Evolutionary conservation across 23 red algal genomes (phyloP).

Genomic region (Gracilaria vermiculophylla): DNA sequence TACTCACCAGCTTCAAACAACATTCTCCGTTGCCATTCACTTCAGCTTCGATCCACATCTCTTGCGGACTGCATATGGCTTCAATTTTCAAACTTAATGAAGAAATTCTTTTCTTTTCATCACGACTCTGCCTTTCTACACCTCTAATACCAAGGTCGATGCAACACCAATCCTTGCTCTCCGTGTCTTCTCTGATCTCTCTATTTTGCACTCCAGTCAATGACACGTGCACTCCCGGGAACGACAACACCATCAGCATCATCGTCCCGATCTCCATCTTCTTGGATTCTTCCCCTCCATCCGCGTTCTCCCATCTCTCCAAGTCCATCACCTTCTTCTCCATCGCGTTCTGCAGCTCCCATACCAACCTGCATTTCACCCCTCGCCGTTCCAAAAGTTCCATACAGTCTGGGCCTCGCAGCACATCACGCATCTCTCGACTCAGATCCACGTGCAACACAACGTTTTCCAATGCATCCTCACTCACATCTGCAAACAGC

Average conservation of each 20-base stretch:
- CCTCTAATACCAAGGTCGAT: too few relatives aligned
- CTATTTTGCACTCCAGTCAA: neutral
- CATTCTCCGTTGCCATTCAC: neutral
- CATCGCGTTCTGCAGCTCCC: constrained; percentile 27
- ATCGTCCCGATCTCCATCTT: neutral
- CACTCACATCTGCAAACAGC: too few relatives aligned
- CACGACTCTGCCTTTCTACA: too few relatives aligned
- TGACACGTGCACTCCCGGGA: neutral
- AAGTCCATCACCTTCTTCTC: neutral
- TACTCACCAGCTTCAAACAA: neutral
- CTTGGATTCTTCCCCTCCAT: neutral
- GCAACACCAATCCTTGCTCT: too few relatives aligned
- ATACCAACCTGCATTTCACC: constrained; percentile 8
- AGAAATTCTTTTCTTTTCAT: too few relatives aligned
- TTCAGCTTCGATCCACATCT: neutral
- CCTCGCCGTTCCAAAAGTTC: neutral
- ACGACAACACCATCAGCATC: neutral
- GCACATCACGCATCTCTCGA: neutral
- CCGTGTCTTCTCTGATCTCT: neutral
- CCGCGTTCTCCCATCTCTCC: too few relatives aligned
- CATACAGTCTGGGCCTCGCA: neutral
- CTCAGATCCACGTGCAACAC: neutral
- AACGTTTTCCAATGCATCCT: neutral
- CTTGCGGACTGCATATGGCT: neutral
- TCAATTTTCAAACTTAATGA: neutral